phyloP scores from a whole-genome alignment of 345 rosid genomes.

The Salix viminalis region DNA sequence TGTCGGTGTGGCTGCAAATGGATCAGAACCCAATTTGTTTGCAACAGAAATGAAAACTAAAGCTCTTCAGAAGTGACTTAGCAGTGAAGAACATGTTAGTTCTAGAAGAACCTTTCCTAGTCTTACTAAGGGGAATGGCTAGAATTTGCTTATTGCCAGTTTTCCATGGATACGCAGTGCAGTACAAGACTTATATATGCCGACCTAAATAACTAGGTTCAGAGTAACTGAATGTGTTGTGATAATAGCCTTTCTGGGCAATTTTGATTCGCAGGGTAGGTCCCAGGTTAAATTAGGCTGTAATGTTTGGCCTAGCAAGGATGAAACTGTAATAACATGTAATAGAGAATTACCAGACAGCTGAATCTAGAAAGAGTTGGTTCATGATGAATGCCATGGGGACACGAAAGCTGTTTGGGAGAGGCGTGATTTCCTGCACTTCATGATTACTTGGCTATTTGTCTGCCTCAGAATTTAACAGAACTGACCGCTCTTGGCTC shows the following conservation, averaged over 20 bases:
- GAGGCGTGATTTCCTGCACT: background rate
- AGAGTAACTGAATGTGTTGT: background rate
- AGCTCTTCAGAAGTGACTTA: background rate
- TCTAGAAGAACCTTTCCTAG: background rate
- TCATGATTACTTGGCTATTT: background rate
- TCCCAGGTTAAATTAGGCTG: background rate
- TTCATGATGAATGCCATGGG: background rate
- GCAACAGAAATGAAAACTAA: background rate
- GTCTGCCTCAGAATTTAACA: background rate
- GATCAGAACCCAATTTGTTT: background rate
- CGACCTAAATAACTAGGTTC: background rate
- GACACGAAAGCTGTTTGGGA: background rate
- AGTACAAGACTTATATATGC: background rate
- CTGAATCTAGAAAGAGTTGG: background rate
- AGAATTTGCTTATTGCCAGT: background rate
- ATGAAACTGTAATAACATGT: background rate
- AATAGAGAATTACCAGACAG: background rate
- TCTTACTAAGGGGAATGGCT: background rate
- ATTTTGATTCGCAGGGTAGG: background rate
- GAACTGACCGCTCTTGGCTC: background rate
- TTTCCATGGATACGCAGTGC: background rate
- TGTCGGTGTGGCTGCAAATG: constrained; percentile 1
- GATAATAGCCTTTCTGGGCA: background rate
- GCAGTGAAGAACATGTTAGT: background rate
- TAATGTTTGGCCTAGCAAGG: background rate